A percentile compares a stretch with the other conserved stretches of the same genome.
Conservation (phyloP, 306 rosid genomes). For the Lupinus albus region DNA sequence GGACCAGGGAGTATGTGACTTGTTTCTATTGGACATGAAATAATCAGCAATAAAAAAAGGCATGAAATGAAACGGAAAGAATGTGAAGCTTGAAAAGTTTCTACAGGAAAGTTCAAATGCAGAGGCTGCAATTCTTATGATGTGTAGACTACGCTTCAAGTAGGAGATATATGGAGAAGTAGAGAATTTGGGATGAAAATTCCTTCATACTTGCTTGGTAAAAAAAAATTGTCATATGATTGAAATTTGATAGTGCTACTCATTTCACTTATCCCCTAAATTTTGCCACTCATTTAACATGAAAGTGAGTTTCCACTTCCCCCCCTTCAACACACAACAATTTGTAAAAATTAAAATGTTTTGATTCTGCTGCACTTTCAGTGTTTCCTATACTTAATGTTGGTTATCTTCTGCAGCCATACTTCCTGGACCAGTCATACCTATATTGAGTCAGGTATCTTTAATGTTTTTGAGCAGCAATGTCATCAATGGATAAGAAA, state of each 20-base stretch:
- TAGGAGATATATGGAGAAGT: not conserved
- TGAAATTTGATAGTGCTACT: not conserved
- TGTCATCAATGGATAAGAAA: constrained; percentile 33
- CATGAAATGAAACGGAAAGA: constrained; percentile 8
- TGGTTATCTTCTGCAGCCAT: constrained; percentile 72
- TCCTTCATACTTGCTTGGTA: not conserved
- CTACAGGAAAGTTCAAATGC: constrained; percentile 19
- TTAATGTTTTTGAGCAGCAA: constrained; percentile 32
- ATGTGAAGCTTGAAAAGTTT: constrained; percentile 24
- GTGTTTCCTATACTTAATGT: constrained; percentile 49
- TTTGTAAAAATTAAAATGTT: not conserved
- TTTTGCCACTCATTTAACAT: not conserved
- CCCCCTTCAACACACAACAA: not conserved
- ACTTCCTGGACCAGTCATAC: constrained; percentile 97
- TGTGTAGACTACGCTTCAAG: constrained; percentile 1
- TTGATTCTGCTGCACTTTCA: not conserved
- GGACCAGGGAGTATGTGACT: not conserved
- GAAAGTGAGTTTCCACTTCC: constrained; percentile 20
- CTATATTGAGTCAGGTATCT: constrained; percentile 87
- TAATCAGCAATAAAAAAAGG: not conserved
- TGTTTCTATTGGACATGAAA: constrained; percentile 24
- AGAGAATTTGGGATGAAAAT: not conserved
- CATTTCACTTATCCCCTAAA: not conserved
- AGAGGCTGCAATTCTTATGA: constrained; percentile 14
- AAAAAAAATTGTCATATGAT: not conserved